Evolutionary conservation across 1,284 basidiomycete species (phyloP), one percentile per base, ranked within the genome.

Genomic region (Fereydounia khargensis): DNA sequence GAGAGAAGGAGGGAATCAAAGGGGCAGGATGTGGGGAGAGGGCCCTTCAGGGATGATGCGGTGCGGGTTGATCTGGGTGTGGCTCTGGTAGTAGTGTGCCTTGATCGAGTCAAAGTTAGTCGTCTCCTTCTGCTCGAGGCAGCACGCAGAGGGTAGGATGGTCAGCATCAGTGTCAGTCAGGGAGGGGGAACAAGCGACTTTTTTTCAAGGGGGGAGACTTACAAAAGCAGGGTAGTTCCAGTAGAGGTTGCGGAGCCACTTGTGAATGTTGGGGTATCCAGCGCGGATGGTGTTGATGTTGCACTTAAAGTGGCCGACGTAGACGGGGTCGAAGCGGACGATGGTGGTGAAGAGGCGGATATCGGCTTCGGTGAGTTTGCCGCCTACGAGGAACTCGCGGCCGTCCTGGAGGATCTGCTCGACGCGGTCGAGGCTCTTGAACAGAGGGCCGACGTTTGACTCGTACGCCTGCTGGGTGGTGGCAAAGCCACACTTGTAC

Each of bases 401-500:
- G 19, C 85, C 87, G 39, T 80, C 79, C 3, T 78, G 76, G 45
- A 97, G 80, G 28, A 88, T 79, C 68, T 83, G 82, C 75, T 98
- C 92, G 18, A 89, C 80, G 35, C 84, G 83, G 74, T 94, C 89
- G 41, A 97, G 82, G 1, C 84, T 83, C 22, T 83, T 80, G 65
- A 92, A 92, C 14, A 79, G 68, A 0, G 77, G 77, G 24, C 48
- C 42, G 25, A 94, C 87, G 17, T 86, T 86, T 18, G 80, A 80
- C 64, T 88, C 82, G 78, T 97, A 97, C 2, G 91, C 91, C 28
- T 81, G 78, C 68, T 89, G 88, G 0, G 83, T 82, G 1, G 82
- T 84, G 4, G 92, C 91, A 65, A 98, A 96, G 3, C 95, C 95
- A 2, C 84, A 78, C 72, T 86, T 88, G 81, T 98, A 98, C 19